Evolutionary conservation across 2,329 filamentous ascomycete genomes (phyloP), one percentile per base, ranked within the genome.

Genomic region (Rhinocladiella similis): DNA sequence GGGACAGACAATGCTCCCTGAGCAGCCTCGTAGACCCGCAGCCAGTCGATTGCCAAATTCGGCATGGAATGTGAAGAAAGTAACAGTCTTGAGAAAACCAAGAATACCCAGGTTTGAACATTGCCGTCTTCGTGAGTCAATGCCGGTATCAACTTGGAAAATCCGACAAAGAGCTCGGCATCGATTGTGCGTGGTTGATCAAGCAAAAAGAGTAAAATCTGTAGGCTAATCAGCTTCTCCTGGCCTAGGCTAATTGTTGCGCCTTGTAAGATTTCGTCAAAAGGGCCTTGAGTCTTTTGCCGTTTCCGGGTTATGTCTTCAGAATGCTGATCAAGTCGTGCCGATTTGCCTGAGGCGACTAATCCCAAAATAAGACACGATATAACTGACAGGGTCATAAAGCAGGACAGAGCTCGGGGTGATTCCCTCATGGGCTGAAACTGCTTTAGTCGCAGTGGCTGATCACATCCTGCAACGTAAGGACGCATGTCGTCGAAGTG

Each of bases 401-500:
- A 77, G 38, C 69, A 72, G 38, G 72, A 68, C 48, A 75, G 70
- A 25, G 73, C 71, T 59, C 65, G 71, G 48, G 64, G 18, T 38
- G 62, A 67, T 47, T 71, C 70, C 19, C 72, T 62, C 19, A 72
- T 67, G 49, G 74, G 74, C 14, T 70, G 69, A 55, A 73, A 71
- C 27, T 68, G 61, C 20, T 63, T 66, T 19, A 61, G 56, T n/a
- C 74, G 67, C 12, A 81, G 72, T 13, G 72, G 72, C 18, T 48
- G 47, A 7, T 56, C 55, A 45, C 53, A 60, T 33, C 46, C 50
- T 22, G 47, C 56, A 33, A 64, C 60, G 68, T 67, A 76, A 66
- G 89, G 88, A 0, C 79, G 75, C 22, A 97, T 69, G 65, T 97
- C 89, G 58, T 90, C 85, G n/a, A 95, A 74, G 61, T 91, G 88